Base-by-base conservation (phyloP, 257 asterid genomes). In the Pogostemon cablin region DNA sequence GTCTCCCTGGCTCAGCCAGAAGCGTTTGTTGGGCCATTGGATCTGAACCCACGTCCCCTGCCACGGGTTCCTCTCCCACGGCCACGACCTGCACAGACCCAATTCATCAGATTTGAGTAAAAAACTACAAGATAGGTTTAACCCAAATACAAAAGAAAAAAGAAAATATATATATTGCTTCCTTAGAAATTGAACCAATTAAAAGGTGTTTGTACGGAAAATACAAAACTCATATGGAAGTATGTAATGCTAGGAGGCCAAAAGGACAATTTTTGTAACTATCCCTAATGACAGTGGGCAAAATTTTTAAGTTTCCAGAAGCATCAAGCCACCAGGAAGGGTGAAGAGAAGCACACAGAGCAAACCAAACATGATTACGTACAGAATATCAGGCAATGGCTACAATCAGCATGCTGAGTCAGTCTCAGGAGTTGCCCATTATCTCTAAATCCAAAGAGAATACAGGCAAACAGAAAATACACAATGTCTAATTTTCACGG, bases 11-110 rank as follows among this genome's bases (percentile, higher is more conserved):
- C 58, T 78, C 72, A 68, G 84, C 76, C 71, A 52, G 77, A 43
- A 52, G 72, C 82, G 57, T 86, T 75, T 49, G 54, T 56, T 6
- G 86, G 84, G 15, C 85, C 96, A 12, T 88, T 86, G 6, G 87
- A 65, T 75, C 95, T 81, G 79, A 79, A 80, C 20, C 97, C 98
- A 81, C 92, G 92, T 40, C 91, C 98, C 79, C 92, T 75, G 7
- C 93, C 95, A 75, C 95, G 96, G 10, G 64, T 46, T 54, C 88
- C 95, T 82, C 96, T 79, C 3, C 93, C 91, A 74, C 95, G 93
- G 32, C 93, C 97, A 52, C 96, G 98, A 0, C 98, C 97, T 90
- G 82, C 81, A 38, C 53, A 67, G 43, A 64, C 35, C 5, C 48
- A 68, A 2, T 9, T 50, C 69, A 40, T 42, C 58, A 48, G 61